Base-by-base conservation (phyloP, 805 yeast species). In the Lipomyces sp. region DNA sequence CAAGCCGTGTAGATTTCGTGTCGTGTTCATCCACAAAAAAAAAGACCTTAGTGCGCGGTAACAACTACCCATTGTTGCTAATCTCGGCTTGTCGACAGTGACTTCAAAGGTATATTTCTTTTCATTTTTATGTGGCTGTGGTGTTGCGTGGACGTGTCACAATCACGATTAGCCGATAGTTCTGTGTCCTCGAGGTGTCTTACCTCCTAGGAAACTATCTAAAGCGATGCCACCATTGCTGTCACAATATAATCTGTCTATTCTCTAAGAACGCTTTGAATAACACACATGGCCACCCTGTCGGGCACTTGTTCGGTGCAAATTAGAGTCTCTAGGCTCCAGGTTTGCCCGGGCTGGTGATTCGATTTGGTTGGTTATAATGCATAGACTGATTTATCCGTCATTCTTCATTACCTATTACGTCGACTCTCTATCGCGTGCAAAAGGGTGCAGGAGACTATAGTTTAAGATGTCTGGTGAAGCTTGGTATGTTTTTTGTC, bases 381-480 rank as follows among this genome's bases (percentile, higher is more conserved):
- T 15, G 48, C 4, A 42, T n/a, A 42, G 48, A 24, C n/a, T 24
- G 18, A 42, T 4, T 42, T 42, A 42, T 42, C 15, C 10, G 15
- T 7, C 18, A 42, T n/a, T 42, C n/a, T 24, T 42, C n/a, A 4
- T 42, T 37, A 11, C 39, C 48, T 7, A 42, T 42, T 42, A 42
- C 48, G 48, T 42, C 48, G 48, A 15, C 48, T 7, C 48, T 6
- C 15, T 42, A 18, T 42, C 24, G 4, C n/a, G 15, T 42, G 48
- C 15, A 15, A 8, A 42, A 42, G n/a, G 8, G 24, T 42, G 48
- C 48, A 15, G 18, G 48, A 42, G n/a, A 42, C n/a, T 15, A 24
- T 42, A 42, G 18, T n/a, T 24, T 51, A 51, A n/a, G 56, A 82
- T 82, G 84, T 77, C 82, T 13, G 84, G 84, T 65, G 84, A 82